Base-by-base conservation (phyloP, 768 basidiomycete genomes). In the Gelatoporia subvermispora region DNA sequence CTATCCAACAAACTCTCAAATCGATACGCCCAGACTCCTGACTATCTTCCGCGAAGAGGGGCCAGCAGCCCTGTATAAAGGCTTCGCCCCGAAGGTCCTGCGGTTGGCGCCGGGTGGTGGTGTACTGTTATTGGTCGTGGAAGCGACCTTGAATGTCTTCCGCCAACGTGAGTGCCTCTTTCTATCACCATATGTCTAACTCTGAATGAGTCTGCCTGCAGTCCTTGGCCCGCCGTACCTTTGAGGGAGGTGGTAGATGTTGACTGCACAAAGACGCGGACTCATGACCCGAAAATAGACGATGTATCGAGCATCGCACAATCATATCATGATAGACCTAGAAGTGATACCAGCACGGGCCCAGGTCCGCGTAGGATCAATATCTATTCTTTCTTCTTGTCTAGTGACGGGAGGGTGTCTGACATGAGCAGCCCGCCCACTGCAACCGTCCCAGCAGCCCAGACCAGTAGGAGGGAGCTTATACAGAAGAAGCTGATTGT, bases 41-140 rank as follows among this genome's bases (percentile, higher is more conserved):
- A 85, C 82, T 4, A 91, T 94, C 55, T 79, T 85, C 53, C 81
- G 88, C 21, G 92, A 94, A 71, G 93, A 96, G 65, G 93, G 93
- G 22, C 62, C 84, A 2, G 79, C 69, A 3, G 92, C 93, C 3
- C 72, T 96, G 34, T 96, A 95, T 77, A 94, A 94, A 64, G 93
- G 95, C 28, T 99, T 97, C 67, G 74, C 88, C 15, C 95, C 95
- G 23, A 99, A 99, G 67, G 93, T 96, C 3, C 77, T 98, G 37
- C 81, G 95, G 55, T 77, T 99, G 21, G 95, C 94, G 11, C 95
- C 95, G 0, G 95, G 95, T 38, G 95, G 95, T 43, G 95, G 95
- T 65, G 85, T 99, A 11, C 68, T 99, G 24, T 72, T 99, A 23
- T 77, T 99, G 28, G 94, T 94, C n/a, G 92, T 94, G 16, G 91